phyloP scores from a whole-genome alignment of 169 alveolate species.

The Perkinsus olseni region DNA sequence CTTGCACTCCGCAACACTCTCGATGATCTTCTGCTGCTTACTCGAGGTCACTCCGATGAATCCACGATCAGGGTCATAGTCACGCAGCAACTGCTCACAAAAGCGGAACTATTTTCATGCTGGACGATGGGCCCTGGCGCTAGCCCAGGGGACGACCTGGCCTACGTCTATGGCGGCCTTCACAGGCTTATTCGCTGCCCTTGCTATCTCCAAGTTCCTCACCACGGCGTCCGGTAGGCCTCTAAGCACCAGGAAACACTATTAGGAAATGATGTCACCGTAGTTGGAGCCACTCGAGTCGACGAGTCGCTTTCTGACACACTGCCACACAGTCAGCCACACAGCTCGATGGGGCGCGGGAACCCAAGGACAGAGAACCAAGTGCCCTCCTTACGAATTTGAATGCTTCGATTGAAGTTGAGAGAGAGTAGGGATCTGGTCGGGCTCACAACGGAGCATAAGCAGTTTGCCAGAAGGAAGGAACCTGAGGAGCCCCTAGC shows the following conservation, averaged over 20 bases:
- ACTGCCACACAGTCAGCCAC: no score
- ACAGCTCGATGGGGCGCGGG: no score
- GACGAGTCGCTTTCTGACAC: no score
- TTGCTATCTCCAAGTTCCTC: neutral
- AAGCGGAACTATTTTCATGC: neutral
- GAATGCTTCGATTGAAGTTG: neutral
- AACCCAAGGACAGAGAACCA: no score
- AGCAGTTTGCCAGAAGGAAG: neutral
- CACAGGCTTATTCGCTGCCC: neutral
- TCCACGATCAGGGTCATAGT: neutral
- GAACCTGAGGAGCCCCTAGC: neutral
- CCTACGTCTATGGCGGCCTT: neutral
- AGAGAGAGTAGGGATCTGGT: neutral
- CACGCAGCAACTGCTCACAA: neutral
- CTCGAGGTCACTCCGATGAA: neutral
- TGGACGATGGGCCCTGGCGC: no score
- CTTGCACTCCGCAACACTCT: neutral
- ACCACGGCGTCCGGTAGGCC: neutral
- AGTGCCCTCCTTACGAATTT: neutral
- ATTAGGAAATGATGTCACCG: no score
- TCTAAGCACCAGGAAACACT: neutral
- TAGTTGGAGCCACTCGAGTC: no score
- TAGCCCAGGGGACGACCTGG: neutral
- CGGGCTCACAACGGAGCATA: neutral
- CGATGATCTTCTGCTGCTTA: neutral